Evolutionary conservation across 2,329 filamentous ascomycete genomes (phyloP), one percentile per base, ranked within the genome.

Genomic region (Trichoderma asperellum): DNA sequence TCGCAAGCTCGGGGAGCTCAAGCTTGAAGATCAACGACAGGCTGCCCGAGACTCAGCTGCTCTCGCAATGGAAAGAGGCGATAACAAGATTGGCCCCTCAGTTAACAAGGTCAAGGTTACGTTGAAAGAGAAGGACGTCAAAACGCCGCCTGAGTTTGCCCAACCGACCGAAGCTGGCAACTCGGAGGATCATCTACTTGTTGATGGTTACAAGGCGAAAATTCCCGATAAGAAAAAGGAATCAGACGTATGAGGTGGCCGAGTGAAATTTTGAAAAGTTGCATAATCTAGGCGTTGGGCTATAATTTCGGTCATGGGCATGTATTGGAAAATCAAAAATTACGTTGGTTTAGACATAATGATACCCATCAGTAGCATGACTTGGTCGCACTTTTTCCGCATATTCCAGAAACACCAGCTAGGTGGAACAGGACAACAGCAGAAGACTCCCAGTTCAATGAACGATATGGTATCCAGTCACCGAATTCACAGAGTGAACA

Each of bases 51-150:
- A 84, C 62, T 78, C 79, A 1, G 78, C 78, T 29, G 78, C 83
- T 3, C 78, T 89, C 12, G 86, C 86, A 0, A 72, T 86, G 7
- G 87, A 89, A 74, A 82, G 87, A 70, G 81, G 81, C 8, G 76
- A 81, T 47, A 73, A 75, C 24, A 68, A 73, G 5, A 63, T 73
- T 8, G 68, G 64, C 14, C 59, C 70, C 14, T 35, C 66, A 0
- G 49, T 62, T 11, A 79, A 77, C 64, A 80, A 78, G 70, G 76
- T 88, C 21, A 82, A 84, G 58, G 79, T 88, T 43, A 82, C 78
- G 1, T 84, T 88, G 27, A 81, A 79, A 60, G 88, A 88, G 77
- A 89, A 85, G 74, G 82, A 79, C 21, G 72, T 75, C 8, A 56
- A 72, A 16, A 70, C 74, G 18, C 76, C 77, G 6, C 53, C 67